Evolutionary conservation across 306 rosid species (phyloP), one percentile per base, ranked within the genome.

Genomic region (Castanea crenata): DNA sequence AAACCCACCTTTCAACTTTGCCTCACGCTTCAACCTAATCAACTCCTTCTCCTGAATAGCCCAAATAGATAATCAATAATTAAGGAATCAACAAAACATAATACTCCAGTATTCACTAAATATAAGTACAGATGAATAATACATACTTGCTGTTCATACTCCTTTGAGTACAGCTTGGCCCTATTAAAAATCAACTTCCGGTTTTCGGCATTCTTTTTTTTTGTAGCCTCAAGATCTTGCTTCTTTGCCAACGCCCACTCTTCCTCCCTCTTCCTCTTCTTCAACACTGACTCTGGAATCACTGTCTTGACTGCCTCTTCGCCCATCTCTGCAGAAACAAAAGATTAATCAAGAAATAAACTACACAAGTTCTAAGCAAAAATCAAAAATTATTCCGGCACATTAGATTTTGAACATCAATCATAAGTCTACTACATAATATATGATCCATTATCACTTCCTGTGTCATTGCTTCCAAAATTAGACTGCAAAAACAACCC

Each of bases 1-100:
- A 74, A 92, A 95, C 41, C 99, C 98, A 63, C 99, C 99, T 64
- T 91, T 91, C 83, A 91, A 85, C 86, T 89, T 95, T 8, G 46
- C 46, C 3, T 41, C 46, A 8, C 46, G 46, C 46, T 41, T 41
- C 12, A 41, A 41, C 46, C 46, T 41, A 41, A 41, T 41, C 46
- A 41, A 12, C 46, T 41, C 46, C 46, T 41, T 41, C 46, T 41
- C 46, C 46, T 41, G 46, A 41, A 41, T 41, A 41, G 46, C 12
- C 12, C 46, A 41, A 7, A 41, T 41, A 41, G 46, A 41, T 8
- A 46, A 6, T 41, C 1, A 57, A 74, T 3, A 1, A 71, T 16
- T 6, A 12, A 4, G 34, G 0, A 38, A 34, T 18, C 1, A 27
- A 1, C 31, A 44, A 8, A 1, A 35, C 44, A 9, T 1, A 8